Conservation (phyloP, 2,329 filamentous ascomycete genomes). For the Zalaria obscura region DNA sequence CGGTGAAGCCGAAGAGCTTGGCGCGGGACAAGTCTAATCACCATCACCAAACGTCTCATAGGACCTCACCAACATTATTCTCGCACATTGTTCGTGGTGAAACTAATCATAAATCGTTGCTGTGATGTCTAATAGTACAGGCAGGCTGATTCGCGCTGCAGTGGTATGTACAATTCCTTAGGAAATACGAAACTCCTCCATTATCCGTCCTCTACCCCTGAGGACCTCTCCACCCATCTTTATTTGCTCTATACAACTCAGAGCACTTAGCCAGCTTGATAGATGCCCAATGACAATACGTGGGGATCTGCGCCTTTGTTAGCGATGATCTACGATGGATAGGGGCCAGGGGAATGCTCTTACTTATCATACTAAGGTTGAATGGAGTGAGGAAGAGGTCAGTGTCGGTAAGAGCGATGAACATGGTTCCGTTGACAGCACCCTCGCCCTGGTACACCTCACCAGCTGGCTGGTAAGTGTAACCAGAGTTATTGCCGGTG, state of each 20-base stretch:
- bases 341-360: constrained; percentile 51
- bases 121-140: constrained; percentile 1
- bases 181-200: neutral
- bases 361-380: constrained; percentile 61
- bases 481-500: constrained; percentile 47
- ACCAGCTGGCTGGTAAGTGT: constrained; percentile 58
- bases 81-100: too few relatives aligned
- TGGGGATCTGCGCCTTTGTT: constrained; percentile 44
- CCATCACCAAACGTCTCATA: too few relatives aligned
- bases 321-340: neutral
- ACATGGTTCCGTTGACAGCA: constrained; percentile 64
- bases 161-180: neutral
- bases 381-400: constrained; percentile 60
- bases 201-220: neutral
- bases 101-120: constrained; percentile 3
- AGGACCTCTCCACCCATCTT: too few relatives aligned
- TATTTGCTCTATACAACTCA: neutral
- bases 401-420: constrained; percentile 58
- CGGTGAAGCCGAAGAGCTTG: too few relatives aligned
- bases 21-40: too few relatives aligned
- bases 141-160: neutral
- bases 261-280: constrained; percentile 54
- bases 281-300: constrained; percentile 58
- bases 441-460: constrained; percentile 55
- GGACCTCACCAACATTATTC: too few relatives aligned